A percentile compares a stretch with the other conserved stretches of the same genome.
phyloP scores from a whole-genome alignment of 169 alveolate genomes.

The Cryptosporidium felis region DNA sequence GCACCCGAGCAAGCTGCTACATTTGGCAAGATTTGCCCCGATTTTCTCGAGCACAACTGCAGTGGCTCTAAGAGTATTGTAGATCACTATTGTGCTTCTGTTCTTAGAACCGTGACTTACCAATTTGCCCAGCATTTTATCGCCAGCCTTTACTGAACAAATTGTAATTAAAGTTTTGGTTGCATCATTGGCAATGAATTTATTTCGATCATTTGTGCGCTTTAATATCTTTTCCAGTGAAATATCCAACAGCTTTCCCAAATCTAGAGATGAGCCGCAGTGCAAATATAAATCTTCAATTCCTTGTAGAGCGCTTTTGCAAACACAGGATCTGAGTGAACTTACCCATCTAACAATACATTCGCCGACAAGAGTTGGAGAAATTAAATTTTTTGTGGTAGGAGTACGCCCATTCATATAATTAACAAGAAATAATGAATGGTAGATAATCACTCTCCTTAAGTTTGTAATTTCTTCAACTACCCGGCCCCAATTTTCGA shows the following conservation, averaged over 20 bases:
- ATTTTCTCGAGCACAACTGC: conserved; percentile 48
- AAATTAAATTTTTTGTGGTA: neutral
- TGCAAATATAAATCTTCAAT: conserved; percentile 50
- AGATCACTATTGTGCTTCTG: conserved; percentile 40
- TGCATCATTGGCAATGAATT: conserved; percentile 70
- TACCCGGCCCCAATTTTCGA: conserved; percentile 47
- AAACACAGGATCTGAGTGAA: conserved; percentile 63
- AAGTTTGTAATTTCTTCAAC: conserved; percentile 63
- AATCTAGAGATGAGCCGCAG: conserved; percentile 41
- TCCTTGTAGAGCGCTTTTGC: conserved; percentile 55
- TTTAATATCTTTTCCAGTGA: conserved; percentile 36
- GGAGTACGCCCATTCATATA: neutral
- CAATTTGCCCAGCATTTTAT: conserved; percentile 50
- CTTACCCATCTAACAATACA: conserved; percentile 57
- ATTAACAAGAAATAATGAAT: conserved; percentile 35
- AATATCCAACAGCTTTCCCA: conserved; percentile 58
- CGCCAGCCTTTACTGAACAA: conserved; percentile 57
- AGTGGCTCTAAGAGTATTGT: conserved; percentile 31
- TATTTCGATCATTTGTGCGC: conserved; percentile 60
- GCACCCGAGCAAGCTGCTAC: conserved; percentile 36
- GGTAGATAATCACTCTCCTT: conserved; percentile 45
- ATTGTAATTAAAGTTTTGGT: conserved; percentile 28
- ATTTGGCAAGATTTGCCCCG: conserved; percentile 38
- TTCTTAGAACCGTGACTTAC: conserved; percentile 28
- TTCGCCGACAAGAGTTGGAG: conserved; percentile 45